These are phyloP conservation scores for Aspergillus niger DNA, from an alignment of 2,329 filamentous ascomycete species.

Conservation along the genomic window DNA sequence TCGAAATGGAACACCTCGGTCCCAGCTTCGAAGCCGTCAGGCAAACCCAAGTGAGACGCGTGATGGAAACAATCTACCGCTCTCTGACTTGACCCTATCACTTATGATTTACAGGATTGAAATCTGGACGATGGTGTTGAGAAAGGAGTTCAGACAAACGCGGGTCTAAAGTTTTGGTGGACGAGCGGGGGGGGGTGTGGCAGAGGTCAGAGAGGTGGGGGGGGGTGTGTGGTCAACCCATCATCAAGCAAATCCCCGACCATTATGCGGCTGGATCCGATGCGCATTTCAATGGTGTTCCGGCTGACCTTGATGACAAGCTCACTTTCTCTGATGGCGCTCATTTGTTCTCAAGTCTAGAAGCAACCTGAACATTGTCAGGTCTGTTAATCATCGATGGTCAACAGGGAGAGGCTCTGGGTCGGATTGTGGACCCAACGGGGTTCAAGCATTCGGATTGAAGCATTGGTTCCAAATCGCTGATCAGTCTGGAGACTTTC, in stretches of 20 bases:
- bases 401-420: neutral
- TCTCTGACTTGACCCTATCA: neutral
- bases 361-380: neutral
- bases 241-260: neutral
- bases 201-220: neutral
- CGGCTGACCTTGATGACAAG: neutral
- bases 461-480: neutral
- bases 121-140: neutral
- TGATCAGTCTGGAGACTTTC: neutral
- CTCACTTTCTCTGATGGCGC: neutral
- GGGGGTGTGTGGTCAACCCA: neutral
- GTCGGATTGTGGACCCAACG: neutral
- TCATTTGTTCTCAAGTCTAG: neutral
- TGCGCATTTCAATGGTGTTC: neutral
- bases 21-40: constrained; percentile 31
- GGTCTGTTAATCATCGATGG: neutral
- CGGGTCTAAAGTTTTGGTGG: neutral
- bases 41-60: constrained; percentile 16
- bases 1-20: constrained; percentile 29
- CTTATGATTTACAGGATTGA: neutral
- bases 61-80: constrained; percentile 8
- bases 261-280: neutral
- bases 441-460: neutral
- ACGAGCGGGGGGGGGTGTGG: neutral
- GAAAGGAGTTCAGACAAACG: neutral